Base-by-base conservation (phyloP, 169 alveolate genomes). In the Plasmodium ovale region DNA sequence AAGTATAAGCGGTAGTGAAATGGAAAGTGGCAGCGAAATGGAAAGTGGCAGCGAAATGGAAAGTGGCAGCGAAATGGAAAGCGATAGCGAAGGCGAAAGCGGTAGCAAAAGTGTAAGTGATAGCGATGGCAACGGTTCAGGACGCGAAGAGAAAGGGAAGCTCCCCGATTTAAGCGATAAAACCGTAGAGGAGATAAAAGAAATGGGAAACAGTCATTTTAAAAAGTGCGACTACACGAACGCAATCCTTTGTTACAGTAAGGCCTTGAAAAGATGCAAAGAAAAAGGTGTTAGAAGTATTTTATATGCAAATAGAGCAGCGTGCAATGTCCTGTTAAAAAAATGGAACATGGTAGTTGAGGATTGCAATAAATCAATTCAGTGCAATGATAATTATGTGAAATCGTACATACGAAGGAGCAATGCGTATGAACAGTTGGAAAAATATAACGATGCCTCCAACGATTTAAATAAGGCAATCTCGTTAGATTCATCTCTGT, bases 381-480 rank as follows among this genome's bases (percentile, higher is more conserved):
- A 72, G 25, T 69, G 35, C 39, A 65, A 70, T 39, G 85, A 65
- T 25, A 58, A 33, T 10, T 77, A 39, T 60, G 87, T 87, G 42
- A 54, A 53, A 92, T 89, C 93, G n/a, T 95, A 94, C 58, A 68
- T 95, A 67, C 92, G 98, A 14, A 93, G 98, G 27, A 93, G 95
- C 89, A 89, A 93, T 37, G 97, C 96, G 19, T 89, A 94, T 62
- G 97, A 96, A 71, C 95, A 94, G 77, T 84, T 88, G 72, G 94
- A 94, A 53, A 93, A 93, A 94, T 94, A 95, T 92, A 97, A 96
- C 72, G 96, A 95, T 59, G 97, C 98, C 19, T 91, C 91, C 60
- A 89, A 93, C 59, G 98, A 96, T 87, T 85, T 96, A 44, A 92
- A 95, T 84, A 96, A 94, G 73, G 98, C 97, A 29, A 69, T 96